Percentiles rank a stretch among this genome's conserved stretches.
Conservation (phyloP, 108 stramenopile species). For the Skeletonema potamos region DNA sequence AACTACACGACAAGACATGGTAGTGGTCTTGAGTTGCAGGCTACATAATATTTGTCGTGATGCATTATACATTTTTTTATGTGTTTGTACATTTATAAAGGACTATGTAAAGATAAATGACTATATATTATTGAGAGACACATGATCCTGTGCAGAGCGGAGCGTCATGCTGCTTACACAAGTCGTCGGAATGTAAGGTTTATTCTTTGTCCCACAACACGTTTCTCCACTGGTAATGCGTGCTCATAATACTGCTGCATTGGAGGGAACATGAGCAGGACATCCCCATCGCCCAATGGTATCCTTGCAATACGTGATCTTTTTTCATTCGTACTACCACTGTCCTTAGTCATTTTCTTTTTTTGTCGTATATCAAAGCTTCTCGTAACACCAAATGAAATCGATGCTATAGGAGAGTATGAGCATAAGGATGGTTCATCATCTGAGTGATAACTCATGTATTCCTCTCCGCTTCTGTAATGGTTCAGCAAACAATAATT, state of each 20-base stretch:
- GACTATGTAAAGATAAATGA: background rate
- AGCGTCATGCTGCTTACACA: background rate
- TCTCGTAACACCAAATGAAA: constrained; percentile 33
- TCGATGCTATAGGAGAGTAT: constrained; percentile 28
- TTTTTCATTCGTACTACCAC: constrained; percentile 5
- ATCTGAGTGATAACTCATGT: constrained; percentile 39
- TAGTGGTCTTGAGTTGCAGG: background rate
- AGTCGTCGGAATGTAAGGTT: constrained; percentile 36
- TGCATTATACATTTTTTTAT: background rate
- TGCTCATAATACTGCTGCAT: constrained; percentile 42
- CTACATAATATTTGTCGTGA: too few species aligned
- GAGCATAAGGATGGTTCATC: constrained; percentile 28
- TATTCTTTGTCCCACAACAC: constrained; percentile 33
- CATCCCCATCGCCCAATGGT: constrained; percentile 31
- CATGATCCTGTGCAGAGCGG: too few species aligned
- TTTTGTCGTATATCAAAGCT: constrained; percentile 33
- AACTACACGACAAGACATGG: background rate
- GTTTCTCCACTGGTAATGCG: constrained; percentile 33
- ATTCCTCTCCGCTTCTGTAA: constrained; percentile 37
- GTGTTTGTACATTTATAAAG: background rate
- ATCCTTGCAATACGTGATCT: constrained; percentile 26
- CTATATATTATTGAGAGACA: too few species aligned
- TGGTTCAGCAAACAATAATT: constrained; percentile 42
- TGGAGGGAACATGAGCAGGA: constrained; percentile 40
- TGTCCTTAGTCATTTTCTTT: background rate